phyloP scores from a whole-genome alignment of 768 basidiomycete genomes.

The Coprinopsis marcescibilis region DNA sequence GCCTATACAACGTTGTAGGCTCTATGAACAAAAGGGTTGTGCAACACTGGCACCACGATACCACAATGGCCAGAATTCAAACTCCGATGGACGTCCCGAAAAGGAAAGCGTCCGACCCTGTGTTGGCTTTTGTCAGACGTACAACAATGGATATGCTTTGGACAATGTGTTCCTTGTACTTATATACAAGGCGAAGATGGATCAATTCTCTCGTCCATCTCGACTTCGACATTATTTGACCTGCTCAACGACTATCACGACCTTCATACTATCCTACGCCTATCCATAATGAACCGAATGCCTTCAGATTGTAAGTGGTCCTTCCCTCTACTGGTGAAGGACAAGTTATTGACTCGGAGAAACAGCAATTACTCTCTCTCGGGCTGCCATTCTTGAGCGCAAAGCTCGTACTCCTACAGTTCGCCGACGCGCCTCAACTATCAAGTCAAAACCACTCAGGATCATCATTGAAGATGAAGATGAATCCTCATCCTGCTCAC shows the following conservation, averaged over 20 bases:
- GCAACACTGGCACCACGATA: not conserved
- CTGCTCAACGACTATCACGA: not conserved
- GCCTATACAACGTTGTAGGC: no score
- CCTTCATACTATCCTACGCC: not conserved
- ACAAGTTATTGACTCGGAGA: not conserved
- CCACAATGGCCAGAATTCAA: slow-evolving; percentile 8
- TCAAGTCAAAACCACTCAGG: slow-evolving; percentile 2
- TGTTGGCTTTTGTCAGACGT: not conserved
- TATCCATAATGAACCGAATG: slow-evolving; percentile 4
- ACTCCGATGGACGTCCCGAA: slow-evolving; percentile 5
- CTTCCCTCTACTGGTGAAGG: not conserved
- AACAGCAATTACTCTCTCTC: not conserved
- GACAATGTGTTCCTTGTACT: slow-evolving; percentile 8
- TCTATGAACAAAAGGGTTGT: not conserved
- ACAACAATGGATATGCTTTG: slow-evolving; percentile 6
- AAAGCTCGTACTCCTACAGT: slow-evolving; percentile 1
- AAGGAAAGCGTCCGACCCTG: no score
- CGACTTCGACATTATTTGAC: not conserved
- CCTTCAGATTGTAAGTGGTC: slow-evolving; percentile 4
- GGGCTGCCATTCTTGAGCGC: slow-evolving; percentile 4
- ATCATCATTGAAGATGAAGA: slow-evolving; percentile 7
- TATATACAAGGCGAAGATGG: slow-evolving; percentile 8
- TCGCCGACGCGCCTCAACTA: not conserved
- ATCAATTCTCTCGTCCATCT: not conserved
- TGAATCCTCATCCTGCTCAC: not conserved